These are phyloP conservation scores for Ophioceras dolichostomum DNA, from an alignment of 2,329 filamentous ascomycete genomes.

Conservation along the genomic window DNA sequence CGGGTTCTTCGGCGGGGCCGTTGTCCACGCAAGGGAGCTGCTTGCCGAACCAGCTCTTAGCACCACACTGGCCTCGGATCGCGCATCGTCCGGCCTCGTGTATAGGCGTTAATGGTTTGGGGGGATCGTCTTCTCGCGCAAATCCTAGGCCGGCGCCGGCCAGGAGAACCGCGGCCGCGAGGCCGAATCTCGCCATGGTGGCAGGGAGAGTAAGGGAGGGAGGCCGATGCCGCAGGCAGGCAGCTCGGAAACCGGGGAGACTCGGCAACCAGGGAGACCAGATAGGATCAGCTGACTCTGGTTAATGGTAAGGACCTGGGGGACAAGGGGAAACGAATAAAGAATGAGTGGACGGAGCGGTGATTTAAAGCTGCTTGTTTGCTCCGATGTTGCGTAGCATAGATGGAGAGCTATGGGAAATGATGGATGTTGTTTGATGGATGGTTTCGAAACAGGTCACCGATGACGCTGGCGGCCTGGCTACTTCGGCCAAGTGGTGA, in stretches of 20 bases:
- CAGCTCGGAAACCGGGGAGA: too few species aligned
- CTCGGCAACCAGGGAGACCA: too few species aligned
- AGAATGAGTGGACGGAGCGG: too few species aligned
- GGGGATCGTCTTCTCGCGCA: constrained; percentile 2
- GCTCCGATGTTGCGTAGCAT: not conserved
- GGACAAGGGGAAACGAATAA: too few species aligned
- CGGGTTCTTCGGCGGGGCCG: constrained; percentile 62
- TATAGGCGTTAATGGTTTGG: constrained; percentile 35
- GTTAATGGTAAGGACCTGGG: too few species aligned
- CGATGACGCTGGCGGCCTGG: too few species aligned
- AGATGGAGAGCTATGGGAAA: not conserved
- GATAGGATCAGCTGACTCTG: too few species aligned
- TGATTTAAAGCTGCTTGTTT: not conserved
- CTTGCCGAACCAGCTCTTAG: constrained; percentile 79
- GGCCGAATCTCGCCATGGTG: constrained; percentile 24
- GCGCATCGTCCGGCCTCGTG: constrained; percentile 86
- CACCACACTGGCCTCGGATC: constrained; percentile 83
- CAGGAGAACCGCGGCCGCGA: constrained; percentile 20
- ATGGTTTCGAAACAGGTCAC: too few species aligned
- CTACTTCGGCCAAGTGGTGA: too few species aligned
- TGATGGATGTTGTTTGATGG: too few species aligned
- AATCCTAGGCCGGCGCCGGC: constrained; percentile 16
- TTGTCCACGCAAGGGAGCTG: constrained; percentile 92
- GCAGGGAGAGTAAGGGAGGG: constrained; percentile 5
- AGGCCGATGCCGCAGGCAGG: not conserved